These are phyloP conservation scores for Cenchrus fungigraminus DNA, from an alignment of 176 grass and related monocot species.

Conservation along the genomic window DNA sequence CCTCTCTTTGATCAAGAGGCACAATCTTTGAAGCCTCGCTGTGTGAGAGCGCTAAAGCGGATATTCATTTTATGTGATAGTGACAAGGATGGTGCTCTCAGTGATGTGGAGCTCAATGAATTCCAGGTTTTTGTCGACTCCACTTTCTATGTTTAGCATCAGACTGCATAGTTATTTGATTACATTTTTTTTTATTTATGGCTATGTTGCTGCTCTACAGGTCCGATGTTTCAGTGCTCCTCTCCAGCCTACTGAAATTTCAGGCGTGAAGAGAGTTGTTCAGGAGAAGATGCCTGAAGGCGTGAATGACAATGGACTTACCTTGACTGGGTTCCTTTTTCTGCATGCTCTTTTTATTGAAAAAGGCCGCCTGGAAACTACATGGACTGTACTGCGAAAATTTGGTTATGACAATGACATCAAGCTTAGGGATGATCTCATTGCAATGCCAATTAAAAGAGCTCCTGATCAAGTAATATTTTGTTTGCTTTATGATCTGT, in stretches of 20 bases:
- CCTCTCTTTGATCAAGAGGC: constrained; percentile 95
- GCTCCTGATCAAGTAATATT: constrained; percentile 90
- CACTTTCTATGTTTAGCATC: neutral
- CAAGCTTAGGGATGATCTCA: constrained; percentile 90
- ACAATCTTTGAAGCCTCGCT: constrained; percentile 88
- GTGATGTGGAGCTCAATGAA: constrained; percentile 90
- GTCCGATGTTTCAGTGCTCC: constrained; percentile 92
- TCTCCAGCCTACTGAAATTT: constrained; percentile 90
- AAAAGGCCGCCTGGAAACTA: constrained; percentile 95
- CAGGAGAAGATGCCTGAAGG: constrained; percentile 99
- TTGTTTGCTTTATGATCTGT: constrained; percentile 15
- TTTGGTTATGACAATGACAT: constrained; percentile 97
- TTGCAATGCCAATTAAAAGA: constrained; percentile 76
- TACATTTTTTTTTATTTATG: constrained; percentile 19
- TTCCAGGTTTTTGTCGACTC: constrained; percentile 69
- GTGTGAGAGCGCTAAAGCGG: constrained; percentile 87
- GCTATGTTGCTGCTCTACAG: constrained; percentile 43
- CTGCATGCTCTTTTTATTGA: constrained; percentile 98
- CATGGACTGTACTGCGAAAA: constrained; percentile 96
- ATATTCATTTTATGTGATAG: constrained; percentile 94
- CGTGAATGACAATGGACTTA: constrained; percentile 81
- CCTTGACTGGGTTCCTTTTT: constrained; percentile 94
- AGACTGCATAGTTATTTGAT: neutral
- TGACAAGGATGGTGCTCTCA: constrained; percentile 92
- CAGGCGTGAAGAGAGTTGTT: constrained; percentile 91